Base-by-base conservation (phyloP, 2,329 filamentous ascomycete species). In the Diaporthe citri region DNA sequence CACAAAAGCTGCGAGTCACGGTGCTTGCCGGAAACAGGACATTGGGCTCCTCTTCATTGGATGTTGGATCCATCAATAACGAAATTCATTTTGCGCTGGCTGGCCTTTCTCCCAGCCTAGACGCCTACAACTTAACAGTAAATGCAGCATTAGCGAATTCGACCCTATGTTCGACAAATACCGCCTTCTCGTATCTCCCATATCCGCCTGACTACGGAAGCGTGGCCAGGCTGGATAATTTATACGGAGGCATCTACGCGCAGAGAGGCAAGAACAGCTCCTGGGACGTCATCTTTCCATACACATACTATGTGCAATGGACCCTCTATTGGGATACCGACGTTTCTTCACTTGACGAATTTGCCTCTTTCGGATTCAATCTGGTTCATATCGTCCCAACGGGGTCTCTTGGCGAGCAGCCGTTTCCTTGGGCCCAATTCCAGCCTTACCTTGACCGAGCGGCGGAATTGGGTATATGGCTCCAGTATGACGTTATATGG, bases 321-420 rank as follows among this genome's bases (percentile, higher is more conserved):
- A 78, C 74, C 25, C 74, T 78, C 25, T 78, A 77, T 59, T 78
- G 77, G 77, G 76, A 78, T 28, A 69, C 66, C 39, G 76, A 78
- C 57, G 73, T 78, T 52, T 78, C 75, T 20, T 77, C 77, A 10
- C 59, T 78, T 28, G 59, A 78, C 48, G 74, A 78, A 22, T 78
- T 76, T 56, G 75, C 77, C 12, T 73, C 71, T 28, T 46, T 72
- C 28, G 75, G 77, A 15, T 78, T 78, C 74, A 78, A 78, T 59
- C 55, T 78, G 66, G 77, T 78, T 51, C 77, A 78, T n/a, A 78
- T 78, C 31, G 77, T 78, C 20, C 77, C 77, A 20, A 78, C 77
- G 2, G 76, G 76, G 1, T 73, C 70, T 31, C 74, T 78, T 20
- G 71, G 73, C 8, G 77, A 78, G 17, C 70, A 62, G 66, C 75